Base-by-base conservation (phyloP, 1,139 yeast species). In the Scheffersomyces cryptocercus region DNA sequence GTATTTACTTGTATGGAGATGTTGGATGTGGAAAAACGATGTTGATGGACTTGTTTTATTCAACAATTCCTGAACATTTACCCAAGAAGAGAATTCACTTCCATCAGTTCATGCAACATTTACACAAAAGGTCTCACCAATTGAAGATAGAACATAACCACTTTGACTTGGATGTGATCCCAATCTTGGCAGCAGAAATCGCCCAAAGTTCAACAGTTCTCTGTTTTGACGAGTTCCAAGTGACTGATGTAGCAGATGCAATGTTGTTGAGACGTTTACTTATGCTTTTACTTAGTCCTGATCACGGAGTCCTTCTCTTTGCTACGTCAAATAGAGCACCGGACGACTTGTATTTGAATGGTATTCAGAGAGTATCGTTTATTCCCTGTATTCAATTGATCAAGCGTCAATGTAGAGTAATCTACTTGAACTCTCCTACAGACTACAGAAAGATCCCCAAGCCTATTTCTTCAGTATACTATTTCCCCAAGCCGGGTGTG, bases 21-120 rank as follows among this genome's bases (percentile, higher is more conserved):
- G 99, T 93, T 36, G 99, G 99, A 3, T 90, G 98, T 66, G 99
- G 99, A 8, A 93, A 93, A 61, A 93, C 99, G 4, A 93, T 93
- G 97, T 74, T 93, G 50, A 91, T 93, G 98, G 99, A 93, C 65
- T 74, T 93, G 55, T 93, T 93, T 58, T 93, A 90, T 65, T 72
- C 80, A 16, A 88, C 97, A 0, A 76, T 93, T 12, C 97, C 98
- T 0, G 42, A 62, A 0, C 89, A 85, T 59, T 68, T 93, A 47
- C 77, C 93, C 24, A 90, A 89, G 56, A 79, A 74, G 54, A 74
- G 99, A 50, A 73, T 91, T 39, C 99, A 93, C 67, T 93, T 93
- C 75, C 99, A 93, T 65, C 96, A 90, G 53, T 93, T 93, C 64
- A 93, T 93, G 97, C 98, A 93, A 62, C 82, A 84, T 55, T 78